Percentiles rank a stretch among this genome's conserved stretches.
Evolutionary conservation across 2,329 filamentous ascomycete species (phyloP).

Genomic region (Magnaporthiopsis incrustans): DNA sequence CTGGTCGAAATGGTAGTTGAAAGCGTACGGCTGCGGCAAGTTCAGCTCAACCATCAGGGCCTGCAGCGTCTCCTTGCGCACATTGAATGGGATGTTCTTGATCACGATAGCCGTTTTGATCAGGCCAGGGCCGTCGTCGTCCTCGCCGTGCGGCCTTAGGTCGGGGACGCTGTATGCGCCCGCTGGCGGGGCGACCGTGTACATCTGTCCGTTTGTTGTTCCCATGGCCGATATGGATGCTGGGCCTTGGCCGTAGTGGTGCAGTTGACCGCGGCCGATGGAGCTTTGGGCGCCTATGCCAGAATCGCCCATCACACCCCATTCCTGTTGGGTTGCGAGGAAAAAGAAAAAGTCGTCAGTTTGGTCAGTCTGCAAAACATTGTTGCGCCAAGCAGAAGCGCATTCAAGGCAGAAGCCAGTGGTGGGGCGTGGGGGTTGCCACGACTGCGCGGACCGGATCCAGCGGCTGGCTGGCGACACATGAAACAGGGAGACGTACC

Average conservation of each 20-base stretch:
- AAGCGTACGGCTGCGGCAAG: conserved; percentile 90
- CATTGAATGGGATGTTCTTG: conserved; percentile 98
- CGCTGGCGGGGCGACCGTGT: conserved; percentile 4
- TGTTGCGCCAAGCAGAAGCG: no score
- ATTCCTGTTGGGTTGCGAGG: conserved; percentile 2
- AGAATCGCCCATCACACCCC: conserved; percentile 11
- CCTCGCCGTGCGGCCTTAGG: conserved; percentile 30
- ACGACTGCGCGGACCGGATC: conserved; percentile 13
- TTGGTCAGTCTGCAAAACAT: not conserved
- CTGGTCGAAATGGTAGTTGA: conserved; percentile 99
- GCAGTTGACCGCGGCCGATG: conserved; percentile 13
- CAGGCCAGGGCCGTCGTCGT: conserved; percentile 65
- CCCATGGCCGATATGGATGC: not conserved
- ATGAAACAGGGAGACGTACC: conserved; percentile 35
- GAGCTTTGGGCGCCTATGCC: conserved; percentile 8
- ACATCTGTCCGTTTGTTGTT: conserved; percentile 7
- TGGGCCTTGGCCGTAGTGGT: conserved; percentile 7
- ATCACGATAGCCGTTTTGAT: conserved; percentile 98
- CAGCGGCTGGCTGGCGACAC: conserved; percentile 16
- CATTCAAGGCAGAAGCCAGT: not conserved
- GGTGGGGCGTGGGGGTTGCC: no score
- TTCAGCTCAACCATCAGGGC: conserved; percentile 91
- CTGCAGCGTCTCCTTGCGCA: conserved; percentile 92
- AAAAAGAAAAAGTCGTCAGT: not conserved
- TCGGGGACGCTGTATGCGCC: conserved; percentile 28